These are phyloP conservation scores for Pythium vanterpoolii DNA, from an alignment of 352 stramenopile genomes.

Conservation along the genomic window DNA sequence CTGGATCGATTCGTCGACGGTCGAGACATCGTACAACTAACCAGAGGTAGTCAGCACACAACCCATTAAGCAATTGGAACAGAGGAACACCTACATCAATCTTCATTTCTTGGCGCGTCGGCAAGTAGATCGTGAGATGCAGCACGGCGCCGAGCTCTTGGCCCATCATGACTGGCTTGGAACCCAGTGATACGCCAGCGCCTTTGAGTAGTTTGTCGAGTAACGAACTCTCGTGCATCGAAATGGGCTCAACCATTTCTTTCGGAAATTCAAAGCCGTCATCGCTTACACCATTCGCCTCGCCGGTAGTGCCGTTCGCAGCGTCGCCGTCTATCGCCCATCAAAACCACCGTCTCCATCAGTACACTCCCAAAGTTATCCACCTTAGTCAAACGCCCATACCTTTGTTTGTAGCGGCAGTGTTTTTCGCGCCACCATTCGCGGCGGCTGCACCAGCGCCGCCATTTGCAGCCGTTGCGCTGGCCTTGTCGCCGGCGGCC, in stretches of 20 bases:
- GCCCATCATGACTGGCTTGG: slow-evolving; percentile 56
- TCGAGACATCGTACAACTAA: slow-evolving; percentile 84
- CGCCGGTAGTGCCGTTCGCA: not conserved
- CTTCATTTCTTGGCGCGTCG: slow-evolving; percentile 82
- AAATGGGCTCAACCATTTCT: slow-evolving; percentile 60
- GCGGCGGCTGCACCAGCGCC: not conserved
- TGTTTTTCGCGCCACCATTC: slow-evolving; percentile 4
- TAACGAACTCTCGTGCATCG: slow-evolving; percentile 63
- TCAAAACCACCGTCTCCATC: not conserved
- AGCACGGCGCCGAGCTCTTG: slow-evolving; percentile 60
- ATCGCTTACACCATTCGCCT: slow-evolving; percentile 8
- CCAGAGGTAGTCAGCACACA: not conserved
- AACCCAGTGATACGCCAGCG: slow-evolving; percentile 36
- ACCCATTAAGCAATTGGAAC: not conserved
- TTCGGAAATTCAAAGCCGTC: slow-evolving; percentile 69
- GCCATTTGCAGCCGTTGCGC: slow-evolving; percentile 5
- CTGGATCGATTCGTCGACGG: slow-evolving; percentile 85
- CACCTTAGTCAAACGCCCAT: not conserved
- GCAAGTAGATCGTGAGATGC: slow-evolving; percentile 84
- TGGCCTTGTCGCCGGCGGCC: not conserved
- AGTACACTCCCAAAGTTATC: not conserved
- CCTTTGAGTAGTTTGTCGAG: slow-evolving; percentile 80
- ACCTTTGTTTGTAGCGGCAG: slow-evolving; percentile 3
- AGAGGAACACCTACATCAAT: slow-evolving; percentile 38
- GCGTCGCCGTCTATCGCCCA: slow-evolving; percentile 1